Conservation (phyloP, 2,329 filamentous ascomycete genomes). For the Diaporthe vaccinii region DNA sequence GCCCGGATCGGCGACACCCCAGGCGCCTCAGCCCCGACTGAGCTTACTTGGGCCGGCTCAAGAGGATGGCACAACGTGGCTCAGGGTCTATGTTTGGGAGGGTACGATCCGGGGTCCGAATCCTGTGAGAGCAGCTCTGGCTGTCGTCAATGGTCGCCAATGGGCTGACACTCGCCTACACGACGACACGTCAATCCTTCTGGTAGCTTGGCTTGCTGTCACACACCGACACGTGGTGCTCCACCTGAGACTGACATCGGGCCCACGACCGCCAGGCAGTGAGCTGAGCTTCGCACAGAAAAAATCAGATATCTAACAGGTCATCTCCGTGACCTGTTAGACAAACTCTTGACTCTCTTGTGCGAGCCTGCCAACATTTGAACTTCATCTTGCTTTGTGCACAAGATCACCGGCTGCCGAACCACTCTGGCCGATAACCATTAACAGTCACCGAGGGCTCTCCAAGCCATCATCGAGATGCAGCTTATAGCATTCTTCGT, state of each 20-base stretch:
- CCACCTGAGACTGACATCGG: conserved; percentile 3
- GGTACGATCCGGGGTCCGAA: not conserved
- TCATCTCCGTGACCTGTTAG: not conserved
- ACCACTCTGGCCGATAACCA: not conserved
- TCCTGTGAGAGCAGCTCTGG: not conserved
- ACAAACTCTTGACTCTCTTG: not conserved
- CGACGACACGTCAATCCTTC: conserved; percentile 29
- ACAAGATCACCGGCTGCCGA: too few species aligned
- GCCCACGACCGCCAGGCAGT: conserved; percentile 15
- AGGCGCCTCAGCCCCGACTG: not conserved
- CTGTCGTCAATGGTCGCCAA: not conserved
- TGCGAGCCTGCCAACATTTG: not conserved
- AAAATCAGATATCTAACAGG: not conserved
- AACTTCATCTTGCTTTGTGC: not conserved
- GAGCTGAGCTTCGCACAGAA: not conserved
- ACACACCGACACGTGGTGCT: conserved; percentile 20
- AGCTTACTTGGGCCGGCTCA: not conserved
- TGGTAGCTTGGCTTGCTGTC: conserved; percentile 9
- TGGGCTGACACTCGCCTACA: not conserved
- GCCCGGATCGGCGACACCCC: not conserved
- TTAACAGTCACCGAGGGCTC: not conserved
- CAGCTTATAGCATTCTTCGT: not conserved
- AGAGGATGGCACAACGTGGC: conserved; percentile 2
- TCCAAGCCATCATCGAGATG: not conserved
- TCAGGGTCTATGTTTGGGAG: not conserved